phyloP scores from a whole-genome alignment of 73 alveolate genomes.

The Paramecium bursaria region DNA sequence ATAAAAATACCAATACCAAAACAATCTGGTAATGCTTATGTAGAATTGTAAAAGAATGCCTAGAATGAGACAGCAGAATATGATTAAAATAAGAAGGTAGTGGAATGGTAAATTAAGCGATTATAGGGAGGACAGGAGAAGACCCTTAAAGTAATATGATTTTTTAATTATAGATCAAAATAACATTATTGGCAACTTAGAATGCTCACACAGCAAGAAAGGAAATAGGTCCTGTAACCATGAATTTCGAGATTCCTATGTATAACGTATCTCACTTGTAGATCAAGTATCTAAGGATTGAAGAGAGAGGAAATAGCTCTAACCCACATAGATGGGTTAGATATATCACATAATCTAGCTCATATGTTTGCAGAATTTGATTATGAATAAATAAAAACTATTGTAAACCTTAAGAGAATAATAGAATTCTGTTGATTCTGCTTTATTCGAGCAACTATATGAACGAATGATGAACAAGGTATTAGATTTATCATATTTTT shows the following conservation, averaged over 20 bases:
- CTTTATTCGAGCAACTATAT: neutral
- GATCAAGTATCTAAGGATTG: constrained; percentile 73
- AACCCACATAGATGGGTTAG: constrained; percentile 73
- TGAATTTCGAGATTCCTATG: constrained; percentile 98
- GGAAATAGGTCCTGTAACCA: constrained; percentile 97
- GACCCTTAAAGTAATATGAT: constrained; percentile 58
- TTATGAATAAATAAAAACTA: neutral
- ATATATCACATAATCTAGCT: constrained; percentile 61
- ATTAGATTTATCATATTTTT: too few species aligned
- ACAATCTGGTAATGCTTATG: constrained; percentile 77
- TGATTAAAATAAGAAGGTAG: constrained; percentile 79
- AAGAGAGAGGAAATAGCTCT: constrained; percentile 65
- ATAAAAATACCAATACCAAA: constrained; percentile 89
- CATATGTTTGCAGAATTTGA: constrained; percentile 72
- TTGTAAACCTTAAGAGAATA: neutral
- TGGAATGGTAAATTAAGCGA: constrained; percentile 93
- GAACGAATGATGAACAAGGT: neutral
- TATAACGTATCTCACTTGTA: constrained; percentile 96
- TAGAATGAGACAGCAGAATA: constrained; percentile 84
- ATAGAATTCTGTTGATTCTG: neutral
- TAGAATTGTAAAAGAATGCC: constrained; percentile 77
- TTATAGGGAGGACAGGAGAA: constrained; percentile 94
- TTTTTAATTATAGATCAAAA: constrained; percentile 26
- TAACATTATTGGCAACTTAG: constrained; percentile 54
- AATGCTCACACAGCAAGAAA: constrained; percentile 74